Conservation (phyloP, 352 stramenopile species). For the Phytophthora rubi region DNA sequence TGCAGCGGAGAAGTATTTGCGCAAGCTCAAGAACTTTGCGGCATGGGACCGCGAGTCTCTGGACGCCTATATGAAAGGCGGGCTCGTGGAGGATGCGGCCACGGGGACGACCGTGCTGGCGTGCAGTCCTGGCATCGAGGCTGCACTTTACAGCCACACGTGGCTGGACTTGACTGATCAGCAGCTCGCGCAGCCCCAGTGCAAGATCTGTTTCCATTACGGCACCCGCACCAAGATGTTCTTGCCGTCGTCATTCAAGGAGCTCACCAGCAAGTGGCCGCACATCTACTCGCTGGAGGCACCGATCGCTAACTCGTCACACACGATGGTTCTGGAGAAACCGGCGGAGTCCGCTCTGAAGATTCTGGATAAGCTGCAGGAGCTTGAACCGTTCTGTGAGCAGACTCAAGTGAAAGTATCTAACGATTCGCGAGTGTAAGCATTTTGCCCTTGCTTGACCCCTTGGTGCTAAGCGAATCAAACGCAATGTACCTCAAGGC, state of each 20-base stretch:
- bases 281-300: conserved; percentile 36
- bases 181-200: conserved; percentile 28
- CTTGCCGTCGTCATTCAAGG: conserved; percentile 21
- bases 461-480: not conserved
- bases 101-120: conserved; percentile 30
- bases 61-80: conserved; percentile 41
- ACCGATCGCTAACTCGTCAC: conserved; percentile 34
- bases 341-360: conserved; percentile 29
- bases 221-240: conserved; percentile 44
- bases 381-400: conserved; percentile 20
- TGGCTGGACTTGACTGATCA: conserved; percentile 22
- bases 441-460: not conserved
- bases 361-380: conserved; percentile 30
- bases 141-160: conserved; percentile 40
- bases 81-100: conserved; percentile 25
- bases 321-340: conserved; percentile 49
- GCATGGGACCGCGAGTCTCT: conserved; percentile 47
- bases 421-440: conserved; percentile 7
- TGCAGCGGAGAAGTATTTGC: conserved; percentile 36
- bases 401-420: conserved; percentile 1
- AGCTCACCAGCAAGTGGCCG: conserved; percentile 29
- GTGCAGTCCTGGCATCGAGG: conserved; percentile 49
- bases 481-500: no score
- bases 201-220: conserved; percentile 30
- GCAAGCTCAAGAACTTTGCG: conserved; percentile 47